Percentiles rank a stretch among this genome's conserved stretches.
phyloP scores from a whole-genome alignment of 2,329 filamentous ascomycete genomes.

The Daldinia eschscholtzii region DNA sequence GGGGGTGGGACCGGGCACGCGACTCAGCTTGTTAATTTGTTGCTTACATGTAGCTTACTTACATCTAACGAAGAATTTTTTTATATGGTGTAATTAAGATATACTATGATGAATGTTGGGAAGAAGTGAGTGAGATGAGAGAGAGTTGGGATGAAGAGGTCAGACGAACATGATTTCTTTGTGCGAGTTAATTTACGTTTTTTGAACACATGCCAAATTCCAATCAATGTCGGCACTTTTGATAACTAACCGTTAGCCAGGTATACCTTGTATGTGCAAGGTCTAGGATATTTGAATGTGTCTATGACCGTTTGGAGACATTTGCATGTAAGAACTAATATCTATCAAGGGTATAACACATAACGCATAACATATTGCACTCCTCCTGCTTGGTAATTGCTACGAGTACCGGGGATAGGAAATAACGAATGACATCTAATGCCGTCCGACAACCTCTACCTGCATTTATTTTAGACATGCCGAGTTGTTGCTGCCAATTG shows the following conservation, averaged over 20 bases:
- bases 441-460: too few species aligned
- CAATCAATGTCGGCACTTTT: not conserved
- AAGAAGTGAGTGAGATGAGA: not conserved
- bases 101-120: not conserved
- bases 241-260: not conserved
- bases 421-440: not conserved
- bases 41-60: slow-evolving; percentile 12
- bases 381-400: not conserved
- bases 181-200: slow-evolving; percentile 2
- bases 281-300: not conserved
- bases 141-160: not conserved
- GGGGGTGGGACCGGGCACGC: slow-evolving; percentile 13
- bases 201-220: slow-evolving; percentile 1
- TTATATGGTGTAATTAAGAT: slow-evolving; percentile 2
- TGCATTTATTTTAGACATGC: too few species aligned
- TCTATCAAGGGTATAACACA: not conserved
- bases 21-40: slow-evolving; percentile 13
- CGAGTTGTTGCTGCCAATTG: too few species aligned
- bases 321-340: not conserved
- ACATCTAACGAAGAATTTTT: not conserved
- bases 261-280: not conserved
- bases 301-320: not conserved
- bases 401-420: not conserved
- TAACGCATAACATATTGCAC: not conserved
- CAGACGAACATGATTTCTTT: not conserved